Percentiles rank a stretch among this genome's conserved stretches.
Conservation (phyloP, 2,329 filamentous ascomycete genomes). For the Trichoderma pleuroti region DNA sequence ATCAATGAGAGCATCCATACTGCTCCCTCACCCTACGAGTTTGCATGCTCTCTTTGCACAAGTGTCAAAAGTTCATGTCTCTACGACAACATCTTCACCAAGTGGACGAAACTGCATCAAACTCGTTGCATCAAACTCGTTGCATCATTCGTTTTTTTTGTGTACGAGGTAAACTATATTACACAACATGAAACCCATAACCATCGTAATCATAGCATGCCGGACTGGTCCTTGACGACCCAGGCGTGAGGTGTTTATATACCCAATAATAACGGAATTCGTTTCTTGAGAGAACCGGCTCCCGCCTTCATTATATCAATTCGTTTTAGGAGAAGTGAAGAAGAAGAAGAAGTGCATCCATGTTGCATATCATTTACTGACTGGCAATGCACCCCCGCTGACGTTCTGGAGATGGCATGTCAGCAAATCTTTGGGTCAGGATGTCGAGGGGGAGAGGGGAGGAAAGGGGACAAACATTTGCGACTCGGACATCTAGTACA, state of each 20-base stretch:
- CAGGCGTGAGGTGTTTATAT: neutral
- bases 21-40: neutral
- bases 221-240: neutral
- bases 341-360: conserved; percentile 5
- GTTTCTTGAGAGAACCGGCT: neutral
- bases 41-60: neutral
- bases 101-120: neutral
- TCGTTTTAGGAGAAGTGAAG: neutral
- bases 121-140: neutral
- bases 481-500: neutral
- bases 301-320: conserved; percentile 6
- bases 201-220: conserved; percentile 2
- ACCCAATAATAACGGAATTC: conserved; percentile 2
- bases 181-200: conserved; percentile 1
- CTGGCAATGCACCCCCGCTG: neutral
- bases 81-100: neutral
- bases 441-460: no score
- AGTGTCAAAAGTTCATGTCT: neutral
- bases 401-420: neutral
- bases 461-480: neutral
- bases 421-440: neutral
- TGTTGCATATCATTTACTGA: neutral
- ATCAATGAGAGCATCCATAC: neutral
- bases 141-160: neutral
- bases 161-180: neutral